These are phyloP conservation scores for Acacia melanoxylon DNA, from an alignment of 306 rosid species.

Conservation along the genomic window DNA sequence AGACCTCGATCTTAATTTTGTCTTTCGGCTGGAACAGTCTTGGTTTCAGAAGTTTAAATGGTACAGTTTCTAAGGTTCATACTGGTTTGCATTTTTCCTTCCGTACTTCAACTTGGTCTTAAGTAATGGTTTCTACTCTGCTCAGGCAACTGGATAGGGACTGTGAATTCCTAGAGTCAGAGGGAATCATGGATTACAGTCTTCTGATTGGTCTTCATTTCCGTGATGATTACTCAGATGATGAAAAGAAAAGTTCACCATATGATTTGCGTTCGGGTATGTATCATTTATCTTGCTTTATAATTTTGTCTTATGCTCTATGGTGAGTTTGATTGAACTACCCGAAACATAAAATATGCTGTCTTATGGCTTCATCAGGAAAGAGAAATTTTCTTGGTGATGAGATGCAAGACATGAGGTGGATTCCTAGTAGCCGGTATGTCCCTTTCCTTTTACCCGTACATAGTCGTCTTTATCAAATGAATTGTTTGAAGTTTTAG, in stretches of 20 bases:
- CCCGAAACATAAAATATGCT: neutral
- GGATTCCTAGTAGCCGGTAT: conserved; percentile 51
- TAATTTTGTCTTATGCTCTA: neutral
- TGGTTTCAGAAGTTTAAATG: conserved; percentile 59
- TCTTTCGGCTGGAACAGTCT: conserved; percentile 49
- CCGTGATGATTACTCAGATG: conserved; percentile 39
- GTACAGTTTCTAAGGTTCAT: conserved; percentile 23
- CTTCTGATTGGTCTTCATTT: conserved; percentile 59
- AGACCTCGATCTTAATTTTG: conserved; percentile 58
- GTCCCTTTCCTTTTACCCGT: conserved; percentile 30
- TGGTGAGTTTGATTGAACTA: conserved; percentile 18
- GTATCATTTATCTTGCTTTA: conserved; percentile 22
- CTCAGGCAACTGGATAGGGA: conserved; percentile 60
- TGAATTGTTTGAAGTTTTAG: conserved; percentile 5
- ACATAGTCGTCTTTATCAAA: conserved; percentile 17
- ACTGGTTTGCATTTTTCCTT: neutral
- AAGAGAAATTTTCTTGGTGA: conserved; percentile 37
- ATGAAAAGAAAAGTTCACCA: conserved; percentile 32
- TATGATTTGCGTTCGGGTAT: conserved; percentile 37
- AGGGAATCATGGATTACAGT: conserved; percentile 63
- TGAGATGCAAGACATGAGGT: conserved; percentile 34
- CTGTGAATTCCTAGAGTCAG: conserved; percentile 55
- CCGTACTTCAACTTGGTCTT: conserved; percentile 15
- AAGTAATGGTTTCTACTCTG: conserved; percentile 31
- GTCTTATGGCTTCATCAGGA: conserved; percentile 39